Percentiles rank a stretch among this genome's conserved stretches.
phyloP scores from a whole-genome alignment of 805 yeast species.

The Komagataella mondaviorum region DNA sequence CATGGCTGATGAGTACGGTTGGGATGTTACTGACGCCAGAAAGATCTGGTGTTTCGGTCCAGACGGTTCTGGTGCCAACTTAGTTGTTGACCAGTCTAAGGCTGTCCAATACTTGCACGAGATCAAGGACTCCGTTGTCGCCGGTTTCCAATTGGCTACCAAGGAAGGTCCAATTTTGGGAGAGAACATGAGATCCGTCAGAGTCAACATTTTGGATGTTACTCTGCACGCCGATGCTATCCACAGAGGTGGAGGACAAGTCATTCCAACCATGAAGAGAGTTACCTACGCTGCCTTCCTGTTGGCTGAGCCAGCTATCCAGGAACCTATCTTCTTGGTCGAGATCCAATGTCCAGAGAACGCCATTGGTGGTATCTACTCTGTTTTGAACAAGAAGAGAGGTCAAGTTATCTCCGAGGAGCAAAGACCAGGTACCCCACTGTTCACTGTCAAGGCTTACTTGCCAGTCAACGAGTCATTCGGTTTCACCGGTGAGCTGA shows the following conservation, averaged over 20 bases:
- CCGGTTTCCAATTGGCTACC: slow-evolving; percentile 99
- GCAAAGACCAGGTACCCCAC: slow-evolving; percentile 99
- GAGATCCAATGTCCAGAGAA: slow-evolving; percentile 99
- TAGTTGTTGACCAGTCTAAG: slow-evolving; percentile 99
- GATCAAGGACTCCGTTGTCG: slow-evolving; percentile 98
- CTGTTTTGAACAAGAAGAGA: slow-evolving; percentile 98
- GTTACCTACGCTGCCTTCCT: slow-evolving; percentile 96
- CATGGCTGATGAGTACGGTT: slow-evolving; percentile 97
- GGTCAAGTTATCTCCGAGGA: slow-evolving; percentile 99
- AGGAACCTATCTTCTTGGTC: slow-evolving; percentile 98
- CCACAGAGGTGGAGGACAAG: slow-evolving; percentile 99
- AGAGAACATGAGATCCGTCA: slow-evolving; percentile 91
- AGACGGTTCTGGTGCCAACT: slow-evolving; percentile 97
- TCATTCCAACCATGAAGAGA: slow-evolving; percentile 99
- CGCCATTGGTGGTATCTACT: slow-evolving; percentile 99
- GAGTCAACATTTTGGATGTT: slow-evolving; percentile 97
- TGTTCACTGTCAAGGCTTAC: slow-evolving; percentile 99
- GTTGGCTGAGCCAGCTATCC: slow-evolving; percentile 97
- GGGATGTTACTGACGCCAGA: slow-evolving; percentile 99
- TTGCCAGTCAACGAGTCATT: slow-evolving; percentile 99
- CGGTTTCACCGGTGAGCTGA: slow-evolving; percentile 99
- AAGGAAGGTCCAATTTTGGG: slow-evolving; percentile 99
- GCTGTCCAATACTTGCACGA: slow-evolving; percentile 98
- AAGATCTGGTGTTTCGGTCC: slow-evolving; percentile 99
- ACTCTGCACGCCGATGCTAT: slow-evolving; percentile 99